Percentiles rank a stretch among this genome's conserved stretches.
phyloP scores from a whole-genome alignment of 108 stramenopile genomes.

The Cylindrotheca fusiformis region DNA sequence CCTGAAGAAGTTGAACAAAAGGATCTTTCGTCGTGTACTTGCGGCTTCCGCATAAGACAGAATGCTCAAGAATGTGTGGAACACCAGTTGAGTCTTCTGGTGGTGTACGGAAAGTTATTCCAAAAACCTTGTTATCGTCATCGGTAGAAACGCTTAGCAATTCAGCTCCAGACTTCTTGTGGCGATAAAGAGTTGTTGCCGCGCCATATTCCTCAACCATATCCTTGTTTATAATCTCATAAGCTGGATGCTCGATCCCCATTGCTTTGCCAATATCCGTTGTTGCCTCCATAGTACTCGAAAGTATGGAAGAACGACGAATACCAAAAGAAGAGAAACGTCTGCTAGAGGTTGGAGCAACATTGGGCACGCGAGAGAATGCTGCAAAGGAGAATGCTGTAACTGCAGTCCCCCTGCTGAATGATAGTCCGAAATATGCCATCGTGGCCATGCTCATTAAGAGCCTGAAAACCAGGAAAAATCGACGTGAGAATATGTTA shows the following conservation, averaged over 20 bases:
- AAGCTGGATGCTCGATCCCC: constrained; percentile 70
- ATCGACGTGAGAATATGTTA: neutral
- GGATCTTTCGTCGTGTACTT: constrained; percentile 98
- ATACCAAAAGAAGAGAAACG: neutral
- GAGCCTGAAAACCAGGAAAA: neutral
- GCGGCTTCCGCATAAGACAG: constrained; percentile 94
- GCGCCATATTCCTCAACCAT: constrained; percentile 81
- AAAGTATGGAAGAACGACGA: neutral
- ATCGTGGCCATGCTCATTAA: constrained; percentile 35
- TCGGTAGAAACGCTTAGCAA: constrained; percentile 87
- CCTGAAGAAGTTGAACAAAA: constrained; percentile 96
- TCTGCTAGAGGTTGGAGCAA: constrained; percentile 2
- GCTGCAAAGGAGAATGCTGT: constrained; percentile 35
- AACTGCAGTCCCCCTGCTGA: constrained; percentile 18
- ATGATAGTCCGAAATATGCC: constrained; percentile 19
- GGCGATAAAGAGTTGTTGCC: constrained; percentile 85
- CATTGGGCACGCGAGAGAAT: constrained; percentile 12
- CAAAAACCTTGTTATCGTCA: constrained; percentile 99
- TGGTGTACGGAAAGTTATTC: constrained; percentile 98
- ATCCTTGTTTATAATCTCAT: constrained; percentile 69
- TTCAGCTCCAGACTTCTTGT: constrained; percentile 90
- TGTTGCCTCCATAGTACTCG: constrained; percentile 9
- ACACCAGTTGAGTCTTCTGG: constrained; percentile 95
- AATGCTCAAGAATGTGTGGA: constrained; percentile 99
- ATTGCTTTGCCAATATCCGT: constrained; percentile 36